Evolutionary conservation across 129 eudicot species (phyloP), one percentile per base, ranked within the genome.

Genomic region (Helichrysum umbraculigerum): DNA sequence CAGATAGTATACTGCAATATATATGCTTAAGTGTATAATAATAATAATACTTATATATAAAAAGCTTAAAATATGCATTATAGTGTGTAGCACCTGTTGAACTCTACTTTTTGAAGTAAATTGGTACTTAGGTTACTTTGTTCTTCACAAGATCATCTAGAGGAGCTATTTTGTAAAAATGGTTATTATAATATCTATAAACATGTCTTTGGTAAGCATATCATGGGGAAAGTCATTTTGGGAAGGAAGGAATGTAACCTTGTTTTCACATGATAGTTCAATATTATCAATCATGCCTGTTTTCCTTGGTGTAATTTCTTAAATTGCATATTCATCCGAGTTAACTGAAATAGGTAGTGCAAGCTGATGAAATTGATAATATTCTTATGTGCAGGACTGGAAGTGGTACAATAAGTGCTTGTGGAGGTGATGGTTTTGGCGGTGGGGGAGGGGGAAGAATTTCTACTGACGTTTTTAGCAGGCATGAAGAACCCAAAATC

Each of bases 391-490:
- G 86, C 96, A 93, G 98, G 97, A 81, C 76, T 72, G 99, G 99
- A 72, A 77, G 62, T 85, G 99, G 99, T 63, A 69, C 63, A 7
- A 83, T 94, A 62, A 89, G 92, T 87, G 97, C 96, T 57, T 79
- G 90, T 66, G 99, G 99, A 68, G 99, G 99, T 78, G 64, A 79
- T 73, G 99, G 99, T 52, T 94, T 87, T 83, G 99, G 89, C 64
- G 99, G 99, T 75, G 99, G 99, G 2, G 96, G 99, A 28, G 99
- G 97, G 52, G 99, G 99, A 59, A 91, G 99, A 88, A 80, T 94
- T 73, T 81, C 99, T 63, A 81, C 91, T 35, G 99, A 94, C 70
- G 85, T 94, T 60, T 94, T 91, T 86, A 94, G 99, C 84, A 84
- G 99, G 85, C 99, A 94, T 44, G 99, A 94, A 68, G 93, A 94